Conservation (phyloP, 148 eudicot genomes). For the Rhododendron ovatum region DNA sequence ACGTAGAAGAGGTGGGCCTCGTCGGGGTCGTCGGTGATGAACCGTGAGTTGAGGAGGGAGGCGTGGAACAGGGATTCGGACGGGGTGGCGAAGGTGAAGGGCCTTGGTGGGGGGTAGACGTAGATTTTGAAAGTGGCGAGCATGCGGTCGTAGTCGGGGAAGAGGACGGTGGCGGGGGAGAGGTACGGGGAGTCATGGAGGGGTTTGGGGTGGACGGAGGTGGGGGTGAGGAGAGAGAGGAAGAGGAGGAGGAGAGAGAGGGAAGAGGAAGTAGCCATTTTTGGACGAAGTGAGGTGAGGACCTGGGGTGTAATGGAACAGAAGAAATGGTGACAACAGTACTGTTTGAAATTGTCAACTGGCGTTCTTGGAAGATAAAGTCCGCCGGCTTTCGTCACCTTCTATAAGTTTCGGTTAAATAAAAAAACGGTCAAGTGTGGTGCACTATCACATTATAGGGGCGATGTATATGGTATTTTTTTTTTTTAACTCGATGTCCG, state of each 20-base stretch:
- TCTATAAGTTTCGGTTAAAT: not conserved
- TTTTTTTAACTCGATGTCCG: too few relatives aligned
- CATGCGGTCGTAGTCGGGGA: constrained; percentile 57
- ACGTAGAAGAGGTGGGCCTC: constrained; percentile 75
- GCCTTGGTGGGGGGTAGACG: constrained; percentile 35
- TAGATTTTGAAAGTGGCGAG: constrained; percentile 50
- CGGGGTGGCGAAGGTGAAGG: constrained; percentile 26
- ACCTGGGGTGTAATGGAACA: not conserved
- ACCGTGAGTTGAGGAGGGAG: constrained; percentile 44
- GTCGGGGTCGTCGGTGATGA: constrained; percentile 48
- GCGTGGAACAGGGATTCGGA: constrained; percentile 46
- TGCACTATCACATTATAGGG: too few relatives aligned
- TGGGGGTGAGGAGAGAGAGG: constrained; percentile 18
- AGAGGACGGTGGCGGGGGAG: constrained; percentile 39
- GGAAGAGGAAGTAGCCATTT: constrained; percentile 23
- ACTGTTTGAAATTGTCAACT: not conserved
- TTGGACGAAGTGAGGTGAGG: not conserved
- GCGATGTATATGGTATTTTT: too few relatives aligned
- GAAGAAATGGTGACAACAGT: not conserved
- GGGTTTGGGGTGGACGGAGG: not conserved
- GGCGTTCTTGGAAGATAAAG: not conserved
- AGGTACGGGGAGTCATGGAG: constrained; percentile 32
- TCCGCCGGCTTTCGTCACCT: not conserved
- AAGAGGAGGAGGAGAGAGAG: constrained; percentile 20
- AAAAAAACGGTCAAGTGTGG: too few relatives aligned